Evolutionary conservation across 106 monocot species (phyloP).

Genomic region (Dactylorhiza incarnata): DNA sequence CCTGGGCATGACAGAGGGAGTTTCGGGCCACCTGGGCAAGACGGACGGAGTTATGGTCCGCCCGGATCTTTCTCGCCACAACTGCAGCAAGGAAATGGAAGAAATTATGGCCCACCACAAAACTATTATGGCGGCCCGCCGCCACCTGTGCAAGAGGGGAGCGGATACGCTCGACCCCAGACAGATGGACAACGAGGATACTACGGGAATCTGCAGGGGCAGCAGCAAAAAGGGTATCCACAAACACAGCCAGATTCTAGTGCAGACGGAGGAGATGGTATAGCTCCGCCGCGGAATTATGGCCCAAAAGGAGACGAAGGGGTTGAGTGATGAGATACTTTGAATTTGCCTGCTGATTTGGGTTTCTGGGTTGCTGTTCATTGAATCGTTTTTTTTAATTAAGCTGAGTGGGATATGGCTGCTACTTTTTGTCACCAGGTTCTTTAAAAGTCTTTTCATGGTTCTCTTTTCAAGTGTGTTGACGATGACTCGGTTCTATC

Average conservation of each 20-base stretch:
- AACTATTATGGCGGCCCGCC: background rate
- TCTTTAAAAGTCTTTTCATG: no score
- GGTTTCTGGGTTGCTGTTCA: no score
- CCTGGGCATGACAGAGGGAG: background rate
- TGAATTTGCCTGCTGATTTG: no score
- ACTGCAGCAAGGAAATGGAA: background rate
- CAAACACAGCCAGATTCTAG: background rate
- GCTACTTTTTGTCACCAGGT: no score
- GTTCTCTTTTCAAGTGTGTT: no score
- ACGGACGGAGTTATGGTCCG: constrained; percentile 23
- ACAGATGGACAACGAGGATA: background rate
- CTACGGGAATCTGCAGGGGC: no score
- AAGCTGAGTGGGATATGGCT: no score
- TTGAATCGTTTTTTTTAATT: no score
- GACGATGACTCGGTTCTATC: no score
- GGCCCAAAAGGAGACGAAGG: background rate
- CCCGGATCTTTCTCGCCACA: constrained; percentile 10
- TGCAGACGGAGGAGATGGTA: background rate
- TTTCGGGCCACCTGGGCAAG: constrained; percentile 20
- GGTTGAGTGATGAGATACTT: no score
- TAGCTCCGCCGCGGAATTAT: background rate
- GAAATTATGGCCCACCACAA: constrained; percentile 27
- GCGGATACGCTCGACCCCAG: background rate
- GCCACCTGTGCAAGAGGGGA: constrained; percentile 29
- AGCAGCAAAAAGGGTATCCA: no score